Conservation (phyloP, 164 flowering plant genomes). For the Cinnamomum chago region DNA sequence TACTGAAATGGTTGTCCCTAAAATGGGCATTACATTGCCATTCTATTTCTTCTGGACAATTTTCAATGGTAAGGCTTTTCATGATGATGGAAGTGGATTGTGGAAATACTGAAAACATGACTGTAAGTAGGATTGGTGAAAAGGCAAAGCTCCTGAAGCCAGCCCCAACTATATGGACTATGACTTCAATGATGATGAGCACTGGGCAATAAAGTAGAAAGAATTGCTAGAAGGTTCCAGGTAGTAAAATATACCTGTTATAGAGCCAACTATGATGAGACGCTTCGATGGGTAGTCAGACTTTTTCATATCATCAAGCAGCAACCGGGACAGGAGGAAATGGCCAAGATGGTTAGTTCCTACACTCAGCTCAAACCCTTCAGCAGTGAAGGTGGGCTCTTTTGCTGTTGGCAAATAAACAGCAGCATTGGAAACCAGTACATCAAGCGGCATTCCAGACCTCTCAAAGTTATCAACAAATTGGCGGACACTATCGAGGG, state of each 20-base stretch:
- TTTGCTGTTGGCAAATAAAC: slow-evolving; percentile 91
- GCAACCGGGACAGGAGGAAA: slow-evolving; percentile 74
- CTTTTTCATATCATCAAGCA: slow-evolving; percentile 70
- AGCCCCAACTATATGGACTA: no score
- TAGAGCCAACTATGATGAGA: slow-evolving; percentile 90
- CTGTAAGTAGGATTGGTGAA: no score
- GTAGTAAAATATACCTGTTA: slow-evolving; percentile 55
- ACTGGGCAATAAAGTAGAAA: no score
- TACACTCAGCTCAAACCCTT: slow-evolving; percentile 92
- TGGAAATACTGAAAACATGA: no score
- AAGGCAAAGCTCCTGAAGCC: no score
- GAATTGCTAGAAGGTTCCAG: no score
- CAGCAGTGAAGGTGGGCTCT: slow-evolving; percentile 87
- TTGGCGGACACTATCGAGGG: slow-evolving; percentile 95
- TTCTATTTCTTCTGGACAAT: no score
- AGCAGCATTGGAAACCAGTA: slow-evolving; percentile 95
- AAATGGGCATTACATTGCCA: no score
- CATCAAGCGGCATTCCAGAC: slow-evolving; percentile 78
- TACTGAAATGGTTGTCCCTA: no score
- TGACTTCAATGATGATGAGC: no score
- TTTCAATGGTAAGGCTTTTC: no score
- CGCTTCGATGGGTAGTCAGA: slow-evolving; percentile 92
- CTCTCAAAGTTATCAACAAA: slow-evolving; percentile 73
- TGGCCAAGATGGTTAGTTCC: slow-evolving; percentile 97
- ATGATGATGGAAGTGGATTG: no score